Base-by-base conservation (phyloP, 495 filamentous ascomycete genomes). In the Penicillium bovifimosum region DNA sequence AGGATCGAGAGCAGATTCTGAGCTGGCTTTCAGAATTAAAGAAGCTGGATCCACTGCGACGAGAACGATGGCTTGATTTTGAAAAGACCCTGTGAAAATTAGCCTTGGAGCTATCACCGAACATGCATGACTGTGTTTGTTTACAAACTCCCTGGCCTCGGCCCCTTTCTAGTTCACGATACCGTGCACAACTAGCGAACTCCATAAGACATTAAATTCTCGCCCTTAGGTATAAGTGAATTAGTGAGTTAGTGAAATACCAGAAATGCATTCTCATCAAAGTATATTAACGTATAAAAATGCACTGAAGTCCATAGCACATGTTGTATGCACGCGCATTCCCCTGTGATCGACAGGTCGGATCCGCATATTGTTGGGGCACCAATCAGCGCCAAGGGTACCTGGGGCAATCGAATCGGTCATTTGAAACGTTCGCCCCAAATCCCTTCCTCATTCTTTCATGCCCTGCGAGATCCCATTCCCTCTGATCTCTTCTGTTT, bases 31-130 rank as follows among this genome's bases (percentile, higher is more conserved):
- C 67, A 36, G 79, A 83, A 63, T 59, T 92, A 52, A 75, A 78
- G 55, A 68, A 73, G 54, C 55, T 90, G 26, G 89, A 95, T 70
- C 84, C 86, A 26, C 74, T 90, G 70, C 75, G 88, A 53, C 72
- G 63, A 16, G 83, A 85, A 29, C 71, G 86, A 51, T 92, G 86
- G 86, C 62, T 76, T 31, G 86, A 87, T 55, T 62, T 86, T 50
- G 79, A 80, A 60, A 69, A 52, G 45, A 61, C 63, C 7, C 43
- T 76, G 27, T 58, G 56, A 54, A 54, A 40, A 42, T 44, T 64
- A 51, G 35, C 48, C 24, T 24, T 24, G 20, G 20, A 24, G 4
- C 20, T 24, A 24, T 24, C 4, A 14, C 6, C 48, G 26, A 40
- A 42, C 9, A 27, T 49, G 9, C 2, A 14, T 1, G 2, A 17